phyloP scores from a whole-genome alignment of 1,284 basidiomycete species.

The Sanghuangporus sanghuang region DNA sequence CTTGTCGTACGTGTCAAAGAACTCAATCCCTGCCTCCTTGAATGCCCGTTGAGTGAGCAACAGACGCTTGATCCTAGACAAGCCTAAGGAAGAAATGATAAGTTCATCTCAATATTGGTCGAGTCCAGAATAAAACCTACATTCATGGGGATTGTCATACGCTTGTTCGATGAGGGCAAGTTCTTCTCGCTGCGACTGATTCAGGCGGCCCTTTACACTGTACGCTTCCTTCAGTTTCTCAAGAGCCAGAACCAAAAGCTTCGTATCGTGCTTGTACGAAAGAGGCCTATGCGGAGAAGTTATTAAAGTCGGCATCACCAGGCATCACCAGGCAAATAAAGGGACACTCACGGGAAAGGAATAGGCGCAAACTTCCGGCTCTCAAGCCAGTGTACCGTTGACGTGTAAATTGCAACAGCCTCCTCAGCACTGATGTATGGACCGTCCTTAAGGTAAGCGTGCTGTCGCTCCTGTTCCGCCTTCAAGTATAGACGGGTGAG shows the following conservation, averaged over 20 bases:
- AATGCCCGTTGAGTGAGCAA: slow-evolving; percentile 94
- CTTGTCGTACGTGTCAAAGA: slow-evolving; percentile 95
- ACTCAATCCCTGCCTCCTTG: slow-evolving; percentile 96
- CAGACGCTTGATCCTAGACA: slow-evolving; percentile 95
- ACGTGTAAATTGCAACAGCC: slow-evolving; percentile 95
- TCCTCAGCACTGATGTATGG: slow-evolving; percentile 97
- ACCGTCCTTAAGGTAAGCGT: slow-evolving; percentile 95
- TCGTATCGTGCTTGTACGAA: slow-evolving; percentile 98
- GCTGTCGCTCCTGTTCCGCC: slow-evolving; percentile 96
- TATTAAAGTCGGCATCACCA: slow-evolving; percentile 1
- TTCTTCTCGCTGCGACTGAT: slow-evolving; percentile 95
- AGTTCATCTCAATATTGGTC: slow-evolving; percentile 10
- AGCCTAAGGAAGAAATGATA: slow-evolving; percentile 37
- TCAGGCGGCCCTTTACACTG: slow-evolving; percentile 93
- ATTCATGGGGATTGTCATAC: slow-evolving; percentile 92
- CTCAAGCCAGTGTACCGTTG: slow-evolving; percentile 97
- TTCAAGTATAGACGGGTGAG: slow-evolving; percentile 92
- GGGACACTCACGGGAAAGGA: slow-evolving; percentile 77
- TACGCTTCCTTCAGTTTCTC: slow-evolving; percentile 98
- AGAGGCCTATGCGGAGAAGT: slow-evolving; percentile 54
- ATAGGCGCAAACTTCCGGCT: slow-evolving; percentile 95
- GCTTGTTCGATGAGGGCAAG: slow-evolving; percentile 95
- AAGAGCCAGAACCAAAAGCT: slow-evolving; percentile 88
- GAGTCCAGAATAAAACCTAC: slow-evolving; percentile 32
- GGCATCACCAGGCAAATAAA: neutral